Conservation (phyloP, 2,329 filamentous ascomycete genomes). For the Neophaeococcomyces mojaviensis region DNA sequence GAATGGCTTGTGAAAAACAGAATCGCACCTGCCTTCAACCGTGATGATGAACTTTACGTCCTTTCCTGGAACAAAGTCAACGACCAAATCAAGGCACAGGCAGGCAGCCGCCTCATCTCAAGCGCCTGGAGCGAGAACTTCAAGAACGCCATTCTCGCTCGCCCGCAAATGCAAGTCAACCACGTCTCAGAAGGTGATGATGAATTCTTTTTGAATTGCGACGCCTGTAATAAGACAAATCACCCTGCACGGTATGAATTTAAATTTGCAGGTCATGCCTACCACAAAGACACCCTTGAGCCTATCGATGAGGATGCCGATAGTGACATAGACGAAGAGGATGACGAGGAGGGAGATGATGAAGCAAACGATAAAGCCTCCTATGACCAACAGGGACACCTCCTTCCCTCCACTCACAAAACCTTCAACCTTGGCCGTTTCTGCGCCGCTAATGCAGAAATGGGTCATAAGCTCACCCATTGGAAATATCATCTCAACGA, state of each 20-base stretch:
- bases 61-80: slow-evolving; percentile 65
- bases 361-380: slow-evolving; percentile 34
- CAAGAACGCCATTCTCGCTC: slow-evolving; percentile 54
- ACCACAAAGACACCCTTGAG: slow-evolving; percentile 58
- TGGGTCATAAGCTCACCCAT: slow-evolving; percentile 64
- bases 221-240: slow-evolving; percentile 61
- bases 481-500: slow-evolving; percentile 70
- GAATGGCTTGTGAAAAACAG: slow-evolving; percentile 78
- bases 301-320: slow-evolving; percentile 46
- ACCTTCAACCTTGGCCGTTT: slow-evolving; percentile 49
- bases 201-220: slow-evolving; percentile 41
- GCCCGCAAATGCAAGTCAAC: slow-evolving; percentile 52
- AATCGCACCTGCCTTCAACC: slow-evolving; percentile 62
- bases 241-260: slow-evolving; percentile 62
- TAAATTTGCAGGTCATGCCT: slow-evolving; percentile 57
- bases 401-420: slow-evolving; percentile 37
- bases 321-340: slow-evolving; percentile 34
- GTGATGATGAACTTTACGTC: slow-evolving; percentile 56
- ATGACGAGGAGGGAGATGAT: slow-evolving; percentile 28
- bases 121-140: slow-evolving; percentile 63
- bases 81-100: slow-evolving; percentile 60
- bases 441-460: slow-evolving; percentile 58
- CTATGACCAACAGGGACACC: slow-evolving; percentile 41
- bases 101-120: slow-evolving; percentile 64
- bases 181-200: slow-evolving; percentile 13